phyloP scores from a whole-genome alignment of 75 land plant genomes.

The Pseudotsuga menziesii region DNA sequence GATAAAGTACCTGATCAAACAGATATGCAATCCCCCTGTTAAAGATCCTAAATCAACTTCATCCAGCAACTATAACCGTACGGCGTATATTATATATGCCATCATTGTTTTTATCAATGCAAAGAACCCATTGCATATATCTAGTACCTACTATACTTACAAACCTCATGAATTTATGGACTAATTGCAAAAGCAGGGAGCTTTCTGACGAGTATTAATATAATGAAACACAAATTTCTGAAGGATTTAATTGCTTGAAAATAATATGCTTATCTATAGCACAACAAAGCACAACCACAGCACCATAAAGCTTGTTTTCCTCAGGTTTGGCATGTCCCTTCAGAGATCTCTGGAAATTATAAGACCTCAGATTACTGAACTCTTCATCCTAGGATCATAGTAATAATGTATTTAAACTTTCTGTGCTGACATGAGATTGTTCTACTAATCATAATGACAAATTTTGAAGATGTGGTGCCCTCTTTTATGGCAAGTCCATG shows the following conservation, averaged over 20 bases:
- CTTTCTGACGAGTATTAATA: neutral
- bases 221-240: neutral
- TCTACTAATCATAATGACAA: no score
- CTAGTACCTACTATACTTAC: neutral
- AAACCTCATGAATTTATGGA: neutral
- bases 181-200: neutral
- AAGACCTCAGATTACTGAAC: no score
- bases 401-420: no score
- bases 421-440: no score
- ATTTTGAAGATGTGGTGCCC: no score
- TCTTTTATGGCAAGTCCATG: no score
- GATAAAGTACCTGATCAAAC: neutral
- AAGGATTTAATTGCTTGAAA: neutral
- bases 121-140: neutral
- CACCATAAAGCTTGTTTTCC: no score
- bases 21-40: neutral
- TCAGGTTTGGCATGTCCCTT: no score
- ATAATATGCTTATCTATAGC: no score
- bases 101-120: neutral
- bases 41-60: neutral
- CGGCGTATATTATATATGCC: neutral
- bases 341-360: no score
- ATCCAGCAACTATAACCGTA: neutral
- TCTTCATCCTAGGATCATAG: no score
- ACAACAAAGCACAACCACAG: no score